A percentile compares a stretch with the other conserved stretches of the same genome.
These are phyloP conservation scores for Centrapalus pauciflorus DNA, from an alignment of 129 eudicot species.

Conservation along the genomic window DNA sequence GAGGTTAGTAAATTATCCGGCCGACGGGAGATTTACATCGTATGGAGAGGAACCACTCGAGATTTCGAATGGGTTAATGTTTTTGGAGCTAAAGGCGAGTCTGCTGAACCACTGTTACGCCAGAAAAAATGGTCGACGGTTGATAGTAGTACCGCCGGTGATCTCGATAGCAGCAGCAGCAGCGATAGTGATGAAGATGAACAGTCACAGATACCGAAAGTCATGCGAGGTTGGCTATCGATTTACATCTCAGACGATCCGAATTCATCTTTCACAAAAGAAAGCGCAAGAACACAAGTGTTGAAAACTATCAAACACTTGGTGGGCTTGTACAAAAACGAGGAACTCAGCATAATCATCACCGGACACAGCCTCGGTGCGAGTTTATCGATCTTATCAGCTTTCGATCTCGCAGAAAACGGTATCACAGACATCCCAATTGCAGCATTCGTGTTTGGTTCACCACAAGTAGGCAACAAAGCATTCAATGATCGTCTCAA, in stretches of 20 bases:
- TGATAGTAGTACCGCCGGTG: neutral
- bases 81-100: constrained; percentile 49
- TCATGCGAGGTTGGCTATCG: constrained; percentile 84
- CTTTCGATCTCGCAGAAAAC: constrained; percentile 75
- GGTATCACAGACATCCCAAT: constrained; percentile 58
- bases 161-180: constrained; percentile 6
- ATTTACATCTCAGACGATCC: constrained; percentile 64
- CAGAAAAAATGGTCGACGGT: constrained; percentile 4
- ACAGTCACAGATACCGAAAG: constrained; percentile 37
- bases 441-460: constrained; percentile 70
- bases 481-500: constrained; percentile 53
- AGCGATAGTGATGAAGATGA: constrained; percentile 34
- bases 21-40: constrained; percentile 74
- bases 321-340: constrained; percentile 39
- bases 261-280: constrained; percentile 62
- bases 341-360: constrained; percentile 49
- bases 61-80: constrained; percentile 79
- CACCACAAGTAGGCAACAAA: constrained; percentile 79
- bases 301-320: constrained; percentile 36
- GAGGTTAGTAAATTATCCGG: constrained; percentile 45
- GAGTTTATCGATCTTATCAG: constrained; percentile 50
- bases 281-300: constrained; percentile 65
- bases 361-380: constrained; percentile 92
- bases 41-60: constrained; percentile 69
- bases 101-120: constrained; percentile 44